phyloP scores from a whole-genome alignment of 805 yeast species.

The Diddensiella caesifluorescens region DNA sequence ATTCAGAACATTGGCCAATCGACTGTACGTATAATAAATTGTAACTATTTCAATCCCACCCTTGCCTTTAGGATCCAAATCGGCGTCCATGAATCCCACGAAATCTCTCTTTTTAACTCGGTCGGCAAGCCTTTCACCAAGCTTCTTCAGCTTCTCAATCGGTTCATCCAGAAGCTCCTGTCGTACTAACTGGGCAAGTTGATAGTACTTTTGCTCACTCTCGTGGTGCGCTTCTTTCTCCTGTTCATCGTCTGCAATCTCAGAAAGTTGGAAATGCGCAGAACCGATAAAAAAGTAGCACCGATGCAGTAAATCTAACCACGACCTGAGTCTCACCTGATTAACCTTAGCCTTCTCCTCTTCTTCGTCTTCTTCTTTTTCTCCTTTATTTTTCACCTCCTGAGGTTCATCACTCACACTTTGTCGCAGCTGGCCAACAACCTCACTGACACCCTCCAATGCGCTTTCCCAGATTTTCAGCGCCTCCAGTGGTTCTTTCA shows the following conservation, averaged over 20 bases:
- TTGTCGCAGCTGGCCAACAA: conserved; percentile 22
- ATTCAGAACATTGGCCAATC: conserved; percentile 37
- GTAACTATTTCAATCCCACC: conserved; percentile 20
- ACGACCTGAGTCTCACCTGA: conserved; percentile 33
- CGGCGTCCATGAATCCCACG: conserved; percentile 23
- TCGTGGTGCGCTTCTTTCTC: conserved; percentile 30
- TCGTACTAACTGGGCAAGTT: conserved; percentile 57
- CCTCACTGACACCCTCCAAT: conserved; percentile 29
- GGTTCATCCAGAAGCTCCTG: conserved; percentile 44
- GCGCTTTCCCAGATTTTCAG: conserved; percentile 41
- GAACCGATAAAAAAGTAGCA: conserved; percentile 74
- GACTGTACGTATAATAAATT: conserved; percentile 12
- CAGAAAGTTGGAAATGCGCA: conserved; percentile 54
- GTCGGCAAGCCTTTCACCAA: conserved; percentile 10
- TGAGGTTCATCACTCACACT: conserved; percentile 14
- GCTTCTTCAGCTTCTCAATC: conserved; percentile 25
- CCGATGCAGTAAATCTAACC: conserved; percentile 66
- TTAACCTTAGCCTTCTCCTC: conserved; percentile 11
- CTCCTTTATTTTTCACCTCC: conserved; percentile 19
- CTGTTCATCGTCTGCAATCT: conserved; percentile 18
- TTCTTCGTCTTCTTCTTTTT: conserved; percentile 13
- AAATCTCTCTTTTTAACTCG: conserved; percentile 18
- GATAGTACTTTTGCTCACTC: conserved; percentile 50
- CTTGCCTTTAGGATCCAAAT: conserved; percentile 15
- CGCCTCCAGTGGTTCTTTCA: conserved; percentile 48